These are phyloP conservation scores for Sinapis alba DNA, from an alignment of 441 rosid species.

Conservation along the genomic window DNA sequence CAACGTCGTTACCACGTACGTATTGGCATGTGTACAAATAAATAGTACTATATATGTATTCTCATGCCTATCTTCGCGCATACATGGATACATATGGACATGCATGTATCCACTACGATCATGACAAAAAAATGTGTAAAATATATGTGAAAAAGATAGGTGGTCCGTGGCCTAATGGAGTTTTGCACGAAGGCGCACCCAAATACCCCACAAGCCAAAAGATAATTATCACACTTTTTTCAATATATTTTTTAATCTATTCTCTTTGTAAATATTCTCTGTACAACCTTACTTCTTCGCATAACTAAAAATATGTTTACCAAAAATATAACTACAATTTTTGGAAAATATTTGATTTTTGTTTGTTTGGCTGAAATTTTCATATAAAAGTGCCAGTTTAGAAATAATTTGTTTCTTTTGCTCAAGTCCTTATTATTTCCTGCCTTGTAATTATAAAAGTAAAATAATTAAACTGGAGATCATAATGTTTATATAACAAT, in stretches of 20 bases:
- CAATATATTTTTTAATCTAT: constrained; percentile 2
- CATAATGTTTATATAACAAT: not conserved
- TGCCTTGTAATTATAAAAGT: not conserved
- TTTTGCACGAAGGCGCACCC: constrained; percentile 45
- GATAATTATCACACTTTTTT: constrained; percentile 35
- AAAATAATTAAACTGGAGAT: not conserved
- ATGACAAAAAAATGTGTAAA: constrained; percentile 16
- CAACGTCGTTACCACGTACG: not conserved
- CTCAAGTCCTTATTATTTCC: not conserved
- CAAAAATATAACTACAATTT: not conserved
- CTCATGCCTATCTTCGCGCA: constrained; percentile 2
- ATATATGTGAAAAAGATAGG: constrained; percentile 17
- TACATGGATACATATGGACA: constrained; percentile 21
- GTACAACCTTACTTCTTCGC: constrained; percentile 19
- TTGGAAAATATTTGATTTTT: not conserved
- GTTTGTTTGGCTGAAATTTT: constrained; percentile 11
- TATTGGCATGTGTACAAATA: not conserved
- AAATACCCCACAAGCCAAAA: constrained; percentile 45
- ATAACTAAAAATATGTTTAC: not conserved
- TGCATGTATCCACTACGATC: constrained; percentile 22
- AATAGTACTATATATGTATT: not conserved
- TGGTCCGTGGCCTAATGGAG: constrained; percentile 27
- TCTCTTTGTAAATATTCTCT: not conserved
- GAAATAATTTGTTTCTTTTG: not conserved
- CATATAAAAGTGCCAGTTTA: not conserved